Evolutionary conservation across 2,329 filamentous ascomycete species (phyloP).

Genomic region (Penicillium sp.): DNA sequence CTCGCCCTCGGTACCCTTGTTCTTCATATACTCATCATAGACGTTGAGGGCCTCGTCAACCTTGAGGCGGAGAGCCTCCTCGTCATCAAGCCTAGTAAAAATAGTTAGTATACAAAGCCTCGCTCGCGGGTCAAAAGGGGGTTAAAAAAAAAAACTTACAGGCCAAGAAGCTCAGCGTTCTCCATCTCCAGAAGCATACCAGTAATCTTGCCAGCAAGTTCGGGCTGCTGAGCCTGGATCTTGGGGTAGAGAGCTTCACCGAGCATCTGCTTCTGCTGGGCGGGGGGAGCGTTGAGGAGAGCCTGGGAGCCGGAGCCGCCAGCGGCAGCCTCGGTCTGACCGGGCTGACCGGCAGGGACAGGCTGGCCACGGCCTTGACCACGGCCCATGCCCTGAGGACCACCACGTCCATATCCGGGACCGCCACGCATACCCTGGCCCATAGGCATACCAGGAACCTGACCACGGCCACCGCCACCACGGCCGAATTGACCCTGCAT

Average conservation of each 20-base stretch:
- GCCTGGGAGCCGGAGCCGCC: constrained; percentile 53
- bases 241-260: constrained; percentile 98
- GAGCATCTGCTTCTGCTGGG: constrained; percentile 97
- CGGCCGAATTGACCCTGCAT: constrained; percentile 78
- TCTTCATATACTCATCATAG: constrained; percentile 98
- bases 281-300: constrained; percentile 61
- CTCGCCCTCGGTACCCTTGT: constrained; percentile 60
- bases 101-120: constrained; percentile 18
- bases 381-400: constrained; percentile 47
- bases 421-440: constrained; percentile 55
- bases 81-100: constrained; percentile 76
- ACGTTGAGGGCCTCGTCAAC: constrained; percentile 96
- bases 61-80: constrained; percentile 86
- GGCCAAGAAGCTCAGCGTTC: constrained; percentile 86
- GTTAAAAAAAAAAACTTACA: constrained; percentile 68
- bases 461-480: constrained; percentile 71
- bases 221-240: constrained; percentile 92
- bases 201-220: constrained; percentile 98
- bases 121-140: background rate
- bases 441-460: constrained; percentile 72
- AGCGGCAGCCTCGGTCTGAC: constrained; percentile 36
- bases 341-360: constrained; percentile 39
- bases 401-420: constrained; percentile 50
- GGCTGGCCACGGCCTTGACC: constrained; percentile 49
- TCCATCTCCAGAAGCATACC: constrained; percentile 99